Evolutionary conservation across 164 flowering plant species (phyloP).

Genomic region (Cinnamomum chago): DNA sequence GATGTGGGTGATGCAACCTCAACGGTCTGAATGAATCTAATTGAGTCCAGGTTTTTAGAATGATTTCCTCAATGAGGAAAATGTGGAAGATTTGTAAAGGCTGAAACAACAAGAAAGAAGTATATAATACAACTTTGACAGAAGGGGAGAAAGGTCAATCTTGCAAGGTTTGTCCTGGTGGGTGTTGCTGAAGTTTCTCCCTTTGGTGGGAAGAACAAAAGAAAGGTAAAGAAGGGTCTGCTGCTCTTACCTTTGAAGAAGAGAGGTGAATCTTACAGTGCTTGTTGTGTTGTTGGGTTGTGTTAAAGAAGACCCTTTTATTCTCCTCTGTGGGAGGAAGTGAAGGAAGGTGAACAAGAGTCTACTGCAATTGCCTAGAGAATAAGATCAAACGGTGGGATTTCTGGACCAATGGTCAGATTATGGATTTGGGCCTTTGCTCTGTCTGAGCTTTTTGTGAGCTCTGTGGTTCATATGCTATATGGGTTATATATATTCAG

Average conservation of each 20-base stretch:
- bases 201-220: background rate
- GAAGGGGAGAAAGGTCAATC: background rate
- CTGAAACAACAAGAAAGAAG: background rate
- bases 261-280: background rate
- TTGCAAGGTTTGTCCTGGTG: background rate
- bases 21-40: too few relatives aligned
- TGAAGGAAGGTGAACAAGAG: background rate
- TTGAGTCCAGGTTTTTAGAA: too few relatives aligned
- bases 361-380: background rate
- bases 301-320: background rate
- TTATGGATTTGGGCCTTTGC: conserved; percentile 48
- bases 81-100: background rate
- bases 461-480: conserved; percentile 68
- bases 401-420: conserved; percentile 13
- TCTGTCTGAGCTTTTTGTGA: conserved; percentile 67
- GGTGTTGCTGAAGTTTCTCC: background rate
- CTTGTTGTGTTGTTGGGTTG: background rate
- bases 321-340: background rate
- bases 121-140: too few relatives aligned
- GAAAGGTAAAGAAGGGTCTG: background rate
- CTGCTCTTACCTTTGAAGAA: background rate
- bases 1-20: too few relatives aligned
- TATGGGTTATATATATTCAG: conserved; percentile 92
- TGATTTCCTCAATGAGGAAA: background rate
- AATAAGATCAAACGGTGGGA: background rate